Conservation (phyloP, 2,329 filamentous ascomycete species). For the Neophaeococcomyces mojaviensis region DNA sequence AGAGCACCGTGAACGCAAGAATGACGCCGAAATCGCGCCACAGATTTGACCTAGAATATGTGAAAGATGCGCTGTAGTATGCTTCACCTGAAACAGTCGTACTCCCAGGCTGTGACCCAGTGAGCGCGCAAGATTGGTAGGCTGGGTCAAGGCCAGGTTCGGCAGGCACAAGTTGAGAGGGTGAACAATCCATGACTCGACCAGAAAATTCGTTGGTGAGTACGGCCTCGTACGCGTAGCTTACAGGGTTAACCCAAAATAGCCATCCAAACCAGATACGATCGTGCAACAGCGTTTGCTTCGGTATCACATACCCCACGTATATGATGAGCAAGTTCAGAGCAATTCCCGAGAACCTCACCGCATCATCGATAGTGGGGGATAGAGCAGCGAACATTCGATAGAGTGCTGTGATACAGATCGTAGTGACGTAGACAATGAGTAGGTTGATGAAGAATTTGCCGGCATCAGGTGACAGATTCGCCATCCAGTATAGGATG, state of each 20-base stretch:
- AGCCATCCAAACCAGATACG: constrained; percentile 63
- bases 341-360: constrained; percentile 55
- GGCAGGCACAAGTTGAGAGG: constrained; percentile 53
- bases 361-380: constrained; percentile 58
- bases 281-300: constrained; percentile 48
- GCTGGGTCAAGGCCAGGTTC: constrained; percentile 48
- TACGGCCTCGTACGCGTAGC: constrained; percentile 61
- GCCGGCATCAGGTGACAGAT: constrained; percentile 49
- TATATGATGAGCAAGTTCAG: constrained; percentile 57
- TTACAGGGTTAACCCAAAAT: constrained; percentile 46
- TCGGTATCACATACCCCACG: constrained; percentile 62
- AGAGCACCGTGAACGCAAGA: constrained; percentile 67
- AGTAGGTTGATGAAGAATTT: constrained; percentile 62
- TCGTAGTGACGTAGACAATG: constrained; percentile 55
- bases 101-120: constrained; percentile 48
- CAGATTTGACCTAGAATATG: constrained; percentile 45
- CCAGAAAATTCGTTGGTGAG: constrained; percentile 59
- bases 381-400: constrained; percentile 59
- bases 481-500: constrained; percentile 60
- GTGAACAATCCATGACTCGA: constrained; percentile 50
- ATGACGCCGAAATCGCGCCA: constrained; percentile 73
- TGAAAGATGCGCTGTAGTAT: constrained; percentile 50
- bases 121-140: constrained; percentile 56
- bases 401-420: constrained; percentile 58
- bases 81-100: constrained; percentile 45